Conservation (phyloP, 108 stramenopile species). For the Bacterosira constricta region DNA sequence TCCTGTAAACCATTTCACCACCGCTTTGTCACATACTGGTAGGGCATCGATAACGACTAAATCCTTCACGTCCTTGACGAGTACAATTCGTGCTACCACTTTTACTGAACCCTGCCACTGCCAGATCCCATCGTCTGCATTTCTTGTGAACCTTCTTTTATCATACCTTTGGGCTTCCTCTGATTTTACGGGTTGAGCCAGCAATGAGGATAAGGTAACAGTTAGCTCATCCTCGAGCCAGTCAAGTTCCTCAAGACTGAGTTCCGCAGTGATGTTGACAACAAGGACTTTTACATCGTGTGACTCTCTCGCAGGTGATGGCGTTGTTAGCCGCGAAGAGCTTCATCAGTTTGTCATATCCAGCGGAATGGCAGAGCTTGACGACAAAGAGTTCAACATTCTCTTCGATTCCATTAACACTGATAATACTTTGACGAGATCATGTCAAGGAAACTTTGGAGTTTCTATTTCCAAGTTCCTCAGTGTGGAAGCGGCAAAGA, state of each 20-base stretch:
- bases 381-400: background rate
- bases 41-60: no score
- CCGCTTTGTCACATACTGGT: no score
- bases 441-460: background rate
- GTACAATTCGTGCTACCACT: no score
- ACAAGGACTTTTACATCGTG: no score
- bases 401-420: background rate
- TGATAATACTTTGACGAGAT: background rate
- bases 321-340: background rate
- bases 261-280: background rate
- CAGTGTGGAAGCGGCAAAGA: background rate
- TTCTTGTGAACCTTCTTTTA: no score
- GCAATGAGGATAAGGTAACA: conserved; percentile 20
- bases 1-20: no score
- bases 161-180: no score
- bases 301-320: no score
- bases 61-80: no score
- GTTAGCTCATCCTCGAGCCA: conserved; percentile 2
- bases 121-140: no score
- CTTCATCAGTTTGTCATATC: background rate
- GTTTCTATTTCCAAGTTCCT: background rate
- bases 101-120: no score
- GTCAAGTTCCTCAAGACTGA: conserved; percentile 1
- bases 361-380: background rate
- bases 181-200: background rate